These are phyloP conservation scores for Postia placenta DNA, from an alignment of 768 basidiomycete genomes.

Conservation along the genomic window DNA sequence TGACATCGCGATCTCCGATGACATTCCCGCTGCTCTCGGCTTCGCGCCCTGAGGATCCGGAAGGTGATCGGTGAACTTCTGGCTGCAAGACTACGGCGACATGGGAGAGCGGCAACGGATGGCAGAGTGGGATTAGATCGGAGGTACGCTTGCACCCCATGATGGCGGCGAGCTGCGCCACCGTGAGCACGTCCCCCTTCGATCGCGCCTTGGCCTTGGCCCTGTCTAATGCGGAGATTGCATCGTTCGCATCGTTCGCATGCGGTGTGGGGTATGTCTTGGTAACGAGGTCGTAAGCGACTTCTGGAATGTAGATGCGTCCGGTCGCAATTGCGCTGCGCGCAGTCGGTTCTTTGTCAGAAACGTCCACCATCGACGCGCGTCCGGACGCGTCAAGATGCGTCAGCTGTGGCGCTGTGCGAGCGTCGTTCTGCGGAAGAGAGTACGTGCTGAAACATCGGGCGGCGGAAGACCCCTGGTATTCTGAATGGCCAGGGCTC, in stretches of 20 bases:
- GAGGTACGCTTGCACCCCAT: slow-evolving; percentile 85
- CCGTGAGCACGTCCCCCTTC: slow-evolving; percentile 69
- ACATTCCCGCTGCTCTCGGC: background rate
- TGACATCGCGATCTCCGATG: slow-evolving; percentile 5
- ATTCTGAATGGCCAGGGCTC: background rate
- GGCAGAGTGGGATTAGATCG: slow-evolving; percentile 82
- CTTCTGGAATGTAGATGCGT: slow-evolving; percentile 56
- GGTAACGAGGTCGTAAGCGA: slow-evolving; percentile 62
- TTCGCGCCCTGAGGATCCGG: slow-evolving; percentile 10
- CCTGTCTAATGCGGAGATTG: slow-evolving; percentile 20
- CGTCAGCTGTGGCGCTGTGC: slow-evolving; percentile 35
- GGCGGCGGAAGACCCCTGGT: slow-evolving; percentile 3
- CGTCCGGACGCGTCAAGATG: slow-evolving; percentile 70
- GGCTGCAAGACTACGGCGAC: slow-evolving; percentile 58
- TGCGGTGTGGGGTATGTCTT: slow-evolving; percentile 7
- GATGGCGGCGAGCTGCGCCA: slow-evolving; percentile 81
- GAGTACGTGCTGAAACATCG: slow-evolving; percentile 12
- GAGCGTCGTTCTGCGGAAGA: background rate
- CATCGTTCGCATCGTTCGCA: background rate
- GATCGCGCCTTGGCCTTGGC: slow-evolving; percentile 44
- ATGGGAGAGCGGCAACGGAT: slow-evolving; percentile 71
- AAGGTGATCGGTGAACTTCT: slow-evolving; percentile 24
- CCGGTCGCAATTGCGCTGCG: slow-evolving; percentile 75
- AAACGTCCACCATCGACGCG: slow-evolving; percentile 81
- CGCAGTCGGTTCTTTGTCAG: slow-evolving; percentile 51